Conservation (phyloP, 2,329 filamentous ascomycete genomes). For the Fusarium secorum region DNA sequence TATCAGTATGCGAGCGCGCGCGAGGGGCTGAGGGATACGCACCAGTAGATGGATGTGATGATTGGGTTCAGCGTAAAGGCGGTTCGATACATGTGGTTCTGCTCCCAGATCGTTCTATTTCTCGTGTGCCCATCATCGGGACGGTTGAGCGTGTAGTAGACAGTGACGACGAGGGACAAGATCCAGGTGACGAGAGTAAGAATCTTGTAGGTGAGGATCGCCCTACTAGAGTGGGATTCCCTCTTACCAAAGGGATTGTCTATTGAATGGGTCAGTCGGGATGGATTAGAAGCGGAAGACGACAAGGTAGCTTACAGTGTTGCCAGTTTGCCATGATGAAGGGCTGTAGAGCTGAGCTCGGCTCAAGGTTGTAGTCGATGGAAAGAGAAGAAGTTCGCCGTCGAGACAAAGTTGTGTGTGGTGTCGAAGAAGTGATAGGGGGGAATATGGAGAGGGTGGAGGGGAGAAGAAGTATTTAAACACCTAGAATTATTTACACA, state of each 20-base stretch:
- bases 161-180: constrained; percentile 72
- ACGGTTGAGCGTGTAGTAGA: constrained; percentile 75
- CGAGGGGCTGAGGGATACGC: constrained; percentile 19
- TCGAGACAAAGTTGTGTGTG: neutral
- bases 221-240: constrained; percentile 67
- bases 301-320: constrained; percentile 37
- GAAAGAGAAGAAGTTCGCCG: neutral
- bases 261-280: constrained; percentile 44
- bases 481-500: neutral
- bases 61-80: constrained; percentile 77
- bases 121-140: constrained; percentile 69
- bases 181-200: constrained; percentile 78
- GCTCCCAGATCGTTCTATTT: constrained; percentile 75
- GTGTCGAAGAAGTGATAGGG: constrained; percentile 8
- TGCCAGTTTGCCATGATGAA: constrained; percentile 44
- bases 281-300: neutral
- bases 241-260: constrained; percentile 80
- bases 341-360: neutral
- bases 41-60: constrained; percentile 80
- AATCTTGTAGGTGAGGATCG: constrained; percentile 77
- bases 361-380: neutral
- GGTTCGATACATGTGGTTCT: constrained; percentile 72
- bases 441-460: neutral
- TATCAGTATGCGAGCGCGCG: neutral
- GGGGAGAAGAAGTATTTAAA: constrained; percentile 40